These are phyloP conservation scores for Meyerozyma guilliermondii DNA, from an alignment of 1,139 yeast genomes.

Conservation along the genomic window DNA sequence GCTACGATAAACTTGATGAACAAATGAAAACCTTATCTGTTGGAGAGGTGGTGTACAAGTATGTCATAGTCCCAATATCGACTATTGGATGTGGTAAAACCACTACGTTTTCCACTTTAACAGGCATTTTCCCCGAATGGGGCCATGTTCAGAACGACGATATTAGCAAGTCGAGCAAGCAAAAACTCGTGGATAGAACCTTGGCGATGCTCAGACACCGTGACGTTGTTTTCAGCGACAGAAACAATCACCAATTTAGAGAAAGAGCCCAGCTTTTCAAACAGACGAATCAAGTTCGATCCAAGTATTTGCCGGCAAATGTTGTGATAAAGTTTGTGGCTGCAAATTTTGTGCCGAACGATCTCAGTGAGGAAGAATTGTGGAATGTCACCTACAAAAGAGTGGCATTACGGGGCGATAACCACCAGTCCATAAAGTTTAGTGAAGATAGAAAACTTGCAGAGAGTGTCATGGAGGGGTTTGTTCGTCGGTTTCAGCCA, in stretches of 20 bases:
- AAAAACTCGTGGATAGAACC: conserved; percentile 49
- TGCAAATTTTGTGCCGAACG: conserved; percentile 55
- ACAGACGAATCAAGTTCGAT: conserved; percentile 40
- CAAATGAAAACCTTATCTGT: conserved; percentile 3
- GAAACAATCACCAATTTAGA: conserved; percentile 70
- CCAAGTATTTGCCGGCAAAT: conserved; percentile 27
- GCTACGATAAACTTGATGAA: conserved; percentile 11
- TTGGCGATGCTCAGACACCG: conserved; percentile 28
- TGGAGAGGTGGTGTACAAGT: conserved; percentile 26
- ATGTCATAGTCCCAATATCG: conserved; percentile 74
- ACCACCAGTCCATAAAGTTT: conserved; percentile 79
- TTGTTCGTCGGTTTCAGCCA: conserved; percentile 64
- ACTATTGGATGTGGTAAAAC: conserved; percentile 97
- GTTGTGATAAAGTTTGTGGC: conserved; percentile 50
- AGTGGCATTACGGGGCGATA: conserved; percentile 71
- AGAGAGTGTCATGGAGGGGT: conserved; percentile 63
- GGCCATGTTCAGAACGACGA: conserved; percentile 86
- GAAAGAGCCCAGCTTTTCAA: conserved; percentile 68
- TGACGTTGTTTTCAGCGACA: conserved; percentile 65
- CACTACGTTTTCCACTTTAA: conserved; percentile 63
- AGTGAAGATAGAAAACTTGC: conserved; percentile 42
- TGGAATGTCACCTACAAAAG: conserved; percentile 56
- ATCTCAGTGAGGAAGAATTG: conserved; percentile 20
- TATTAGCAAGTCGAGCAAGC: conserved; percentile 45
- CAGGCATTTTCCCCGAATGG: conserved; percentile 56